phyloP scores from a whole-genome alignment of 306 rosid species.

The Delonix regia region DNA sequence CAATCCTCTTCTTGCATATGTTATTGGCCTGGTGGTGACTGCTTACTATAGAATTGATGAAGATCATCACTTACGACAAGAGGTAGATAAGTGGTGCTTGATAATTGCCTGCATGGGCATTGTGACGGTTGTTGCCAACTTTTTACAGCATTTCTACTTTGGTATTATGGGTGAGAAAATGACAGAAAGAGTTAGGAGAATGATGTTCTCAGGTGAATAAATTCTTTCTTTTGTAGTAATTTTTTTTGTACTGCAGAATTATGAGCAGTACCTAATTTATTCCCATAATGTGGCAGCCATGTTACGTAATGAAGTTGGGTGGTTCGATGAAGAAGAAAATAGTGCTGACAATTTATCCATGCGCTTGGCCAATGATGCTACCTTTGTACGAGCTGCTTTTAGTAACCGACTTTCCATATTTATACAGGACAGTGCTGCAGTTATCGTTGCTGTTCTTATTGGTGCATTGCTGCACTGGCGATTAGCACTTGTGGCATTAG shows the following conservation, averaged over 20 bases:
- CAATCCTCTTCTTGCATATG: slow-evolving; percentile 98
- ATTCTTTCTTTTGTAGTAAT: slow-evolving; percentile 31
- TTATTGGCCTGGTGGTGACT: slow-evolving; percentile 86
- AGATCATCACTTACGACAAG: slow-evolving; percentile 46
- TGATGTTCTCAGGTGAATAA: slow-evolving; percentile 95
- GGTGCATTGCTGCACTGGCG: slow-evolving; percentile 92
- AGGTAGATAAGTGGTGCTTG: slow-evolving; percentile 94
- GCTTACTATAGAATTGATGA: slow-evolving; percentile 60
- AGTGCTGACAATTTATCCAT: slow-evolving; percentile 97
- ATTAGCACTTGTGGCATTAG: slow-evolving; percentile 97
- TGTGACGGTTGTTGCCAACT: slow-evolving; percentile 96
- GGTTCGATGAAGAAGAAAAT: slow-evolving; percentile 97
- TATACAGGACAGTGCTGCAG: slow-evolving; percentile 97
- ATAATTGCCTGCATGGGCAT: slow-evolving; percentile 98
- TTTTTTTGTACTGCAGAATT: slow-evolving; percentile 13
- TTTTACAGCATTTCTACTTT: slow-evolving; percentile 98
- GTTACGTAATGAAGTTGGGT: slow-evolving; percentile 97
- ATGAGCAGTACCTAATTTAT: slow-evolving; percentile 40
- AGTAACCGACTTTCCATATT: slow-evolving; percentile 97
- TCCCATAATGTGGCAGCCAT: slow-evolving; percentile 71
- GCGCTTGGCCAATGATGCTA: slow-evolving; percentile 99
- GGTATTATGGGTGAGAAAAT: slow-evolving; percentile 99
- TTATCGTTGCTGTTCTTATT: slow-evolving; percentile 90
- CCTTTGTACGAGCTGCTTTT: slow-evolving; percentile 98
- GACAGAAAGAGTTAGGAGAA: slow-evolving; percentile 99